Evolutionary conservation across 2,329 filamentous ascomycete genomes (phyloP), one percentile per base, ranked within the genome.

Genomic region (Alternaria sp.): DNA sequence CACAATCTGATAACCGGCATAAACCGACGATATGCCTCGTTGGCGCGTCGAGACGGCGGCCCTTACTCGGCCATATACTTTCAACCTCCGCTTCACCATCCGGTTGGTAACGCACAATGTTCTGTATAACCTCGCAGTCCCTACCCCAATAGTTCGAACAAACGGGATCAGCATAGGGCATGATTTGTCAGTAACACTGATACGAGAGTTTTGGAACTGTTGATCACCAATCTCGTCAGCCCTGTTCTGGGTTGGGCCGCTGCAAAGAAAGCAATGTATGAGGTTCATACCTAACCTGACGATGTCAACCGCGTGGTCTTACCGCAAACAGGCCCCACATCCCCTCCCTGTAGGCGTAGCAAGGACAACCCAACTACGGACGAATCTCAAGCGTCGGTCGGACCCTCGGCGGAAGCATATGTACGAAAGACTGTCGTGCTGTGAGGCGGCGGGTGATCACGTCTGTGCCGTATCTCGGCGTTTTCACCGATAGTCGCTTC

Each of bases 61-160:
- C 12, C 21, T 58, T 28, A 28, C 45, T 61, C 60, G 60, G 55
- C 37, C 14, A 15, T 3, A 43, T 12, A 28, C 37, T 25, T 50
- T 23, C 37, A 10, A 45, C 47, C 55, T 58, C 60, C 55, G 60
- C 28, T 53, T 53, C 30, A 15, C 28, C 30, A 53, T 53, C 30
- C 30, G 12, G 30, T 21, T 53, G 49, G 49, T 41, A 41, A 9
- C 49, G 49, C 37, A 25, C 37, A 20, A 53, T 37, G 20, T 53
- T 8, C 49, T 25, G 49, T 37, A 37, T 25, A 41, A 37, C 14
- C 49, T 53, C 20, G 37, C 20, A 20, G 15, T 23, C 20, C 20
- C 30, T 53, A 25, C 21, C 37, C 11, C 28, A 37, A 41, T 41
- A 25, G 49, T 14, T 25, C 49, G 37, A 41, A 53, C 30, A n/a